Evolutionary conservation across 169 alveolate genomes (phyloP), one percentile per base, ranked within the genome.

Genomic region (Nephromyces sp.): DNA sequence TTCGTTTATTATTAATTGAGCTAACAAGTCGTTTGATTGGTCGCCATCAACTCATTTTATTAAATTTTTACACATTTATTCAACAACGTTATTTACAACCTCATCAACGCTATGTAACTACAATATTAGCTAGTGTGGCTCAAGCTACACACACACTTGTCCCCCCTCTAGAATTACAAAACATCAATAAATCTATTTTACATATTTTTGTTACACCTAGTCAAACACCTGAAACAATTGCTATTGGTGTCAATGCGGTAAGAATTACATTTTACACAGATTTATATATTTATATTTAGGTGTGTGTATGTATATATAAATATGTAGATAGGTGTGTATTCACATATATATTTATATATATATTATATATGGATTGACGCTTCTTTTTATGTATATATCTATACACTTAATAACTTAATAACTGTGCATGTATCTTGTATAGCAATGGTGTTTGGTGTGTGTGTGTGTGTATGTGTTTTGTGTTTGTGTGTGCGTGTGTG

Each of bases 111-210:
- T 85, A 83, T 68, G 78, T 87, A 29, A 80, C 90, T 29, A 75
- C 83, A 4, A 81, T 92, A 0, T 79, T 92, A 32, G 93, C 93
- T 0, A 81, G 87, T 63, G 72, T 87, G 27, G 92, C 92, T 65
- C 93, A 87, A 65, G 88, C 95, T 0, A 77, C 86, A 24, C 96
- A 92, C 70, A 91, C 86, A 6, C 77, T 81, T 24, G 89, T 92
- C 3, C 96, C 96, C 5, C 95, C 95, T 21, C 86, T 80, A 6
- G 96, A 92, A 64, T 68, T 92, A 6, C 78, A 78, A 8, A 90
- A 93, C 22, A 32, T 89, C 24, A 76, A 90, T 31, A 86, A 84
- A 43, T 84, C 85, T 62, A 78, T 92, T 27, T 83, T 87, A 43
- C 90, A 87, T 34, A 82, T 81, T 72, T 92, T 88, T 67, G 87